Base-by-base conservation (phyloP, 2,329 filamentous ascomycete species). In the Annulohypoxylon truncatum region DNA sequence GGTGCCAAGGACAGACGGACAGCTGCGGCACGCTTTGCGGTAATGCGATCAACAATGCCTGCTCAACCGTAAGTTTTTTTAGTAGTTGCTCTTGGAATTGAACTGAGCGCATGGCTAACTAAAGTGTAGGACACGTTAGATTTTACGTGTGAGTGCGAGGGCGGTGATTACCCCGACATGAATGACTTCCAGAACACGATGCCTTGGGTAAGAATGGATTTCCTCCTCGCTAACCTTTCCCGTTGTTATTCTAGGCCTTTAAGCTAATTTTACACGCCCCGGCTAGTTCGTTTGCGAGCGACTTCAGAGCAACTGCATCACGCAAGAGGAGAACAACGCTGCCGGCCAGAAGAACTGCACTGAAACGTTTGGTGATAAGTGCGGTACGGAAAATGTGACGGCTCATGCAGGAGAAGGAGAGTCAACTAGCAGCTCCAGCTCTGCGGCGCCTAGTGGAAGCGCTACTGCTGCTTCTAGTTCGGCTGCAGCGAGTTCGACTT, bases 131-230 rank as follows among this genome's bases (percentile, higher is more conserved):
- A 58, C 40, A 79, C 79, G 44, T 80, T 88, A 44, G 69, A 77
- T 56, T 88, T 81, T 77, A 69, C 74, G 13, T 88, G 86, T 77
- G 79, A 76, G 13, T 88, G 86, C 79, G 56, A 73, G 31, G 85
- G 87, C 76, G 78, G 75, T 72, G 81, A 80, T 48, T 78, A 79
- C 5, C 85, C 85, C 12, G 83, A 82, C 62, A 81, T 88, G 47
- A 78, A 86, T 75, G 81, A 83, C 75, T 88, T 86, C 78, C 71
- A 67, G 51, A 81, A 87, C 79, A 86, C 85, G 2, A 77, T 88
- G 69, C 75, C 75, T 22, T 77, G 71, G 72, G 75, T 77, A 73
- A 70, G 75, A 46, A 10, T 3, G n/a, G 24, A 31, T 6, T 28
- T 38, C 24, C 26, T 51, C n/a, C 22, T 22, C 12, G 7, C 18